Evolutionary conservation across 305 asterid genomes (phyloP).

Genomic region (Solanum aculeatissimum): DNA sequence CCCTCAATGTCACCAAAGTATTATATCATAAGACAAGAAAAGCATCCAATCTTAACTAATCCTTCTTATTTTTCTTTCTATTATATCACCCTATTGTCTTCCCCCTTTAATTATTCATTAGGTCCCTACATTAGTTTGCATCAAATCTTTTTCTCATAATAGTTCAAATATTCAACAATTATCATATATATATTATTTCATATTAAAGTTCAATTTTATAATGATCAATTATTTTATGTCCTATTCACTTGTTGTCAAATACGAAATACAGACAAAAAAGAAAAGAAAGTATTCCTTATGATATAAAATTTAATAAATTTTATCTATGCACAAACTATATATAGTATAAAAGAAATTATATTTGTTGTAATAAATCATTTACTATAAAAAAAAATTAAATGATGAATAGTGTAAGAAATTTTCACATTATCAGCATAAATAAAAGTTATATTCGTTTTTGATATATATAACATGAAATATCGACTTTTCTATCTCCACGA

Average conservation of each 20-base stretch:
- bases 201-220: background rate
- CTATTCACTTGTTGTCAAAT: background rate
- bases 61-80: background rate
- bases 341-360: background rate
- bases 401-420: too few species aligned
- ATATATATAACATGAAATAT: background rate
- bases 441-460: too few species aligned
- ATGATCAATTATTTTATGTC: background rate
- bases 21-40: constrained; percentile 30
- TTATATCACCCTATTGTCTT: constrained; percentile 3
- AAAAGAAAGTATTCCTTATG: background rate
- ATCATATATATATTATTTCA: background rate
- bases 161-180: background rate
- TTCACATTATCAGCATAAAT: too few species aligned
- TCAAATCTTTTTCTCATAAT: constrained; percentile 4
- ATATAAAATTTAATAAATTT: background rate
- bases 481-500: too few species aligned
- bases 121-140: constrained; percentile 24
- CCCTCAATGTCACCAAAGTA: background rate
- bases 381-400: too few species aligned
- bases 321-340: background rate
- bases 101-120: background rate
- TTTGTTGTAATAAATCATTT: background rate
- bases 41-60: constrained; percentile 39
- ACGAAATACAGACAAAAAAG: background rate